Evolutionary conservation across 768 basidiomycete species (phyloP).

Genomic region (Rhodotorula toruloides): DNA sequence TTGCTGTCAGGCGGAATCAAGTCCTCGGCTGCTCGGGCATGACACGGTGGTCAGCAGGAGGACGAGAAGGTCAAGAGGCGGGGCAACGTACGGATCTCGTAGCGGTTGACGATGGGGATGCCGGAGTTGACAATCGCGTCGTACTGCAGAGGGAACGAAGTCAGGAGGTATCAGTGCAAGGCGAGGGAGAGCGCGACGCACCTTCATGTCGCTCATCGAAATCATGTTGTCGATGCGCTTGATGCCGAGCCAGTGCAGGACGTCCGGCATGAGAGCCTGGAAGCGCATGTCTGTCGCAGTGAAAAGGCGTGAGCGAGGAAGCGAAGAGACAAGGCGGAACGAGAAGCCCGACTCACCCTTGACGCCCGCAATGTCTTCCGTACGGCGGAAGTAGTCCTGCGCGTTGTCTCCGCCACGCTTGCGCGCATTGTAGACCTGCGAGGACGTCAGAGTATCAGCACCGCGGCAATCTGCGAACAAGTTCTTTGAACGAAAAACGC

Average conservation of each 20-base stretch:
- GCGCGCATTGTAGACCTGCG: slow-evolving; percentile 91
- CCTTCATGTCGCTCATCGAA: slow-evolving; percentile 57
- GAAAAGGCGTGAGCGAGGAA: background rate
- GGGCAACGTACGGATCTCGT: slow-evolving; percentile 64
- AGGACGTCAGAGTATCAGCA: slow-evolving; percentile 43
- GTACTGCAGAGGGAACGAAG: slow-evolving; percentile 57
- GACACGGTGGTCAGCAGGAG: background rate
- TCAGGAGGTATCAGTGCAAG: background rate
- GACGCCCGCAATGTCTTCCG: slow-evolving; percentile 88
- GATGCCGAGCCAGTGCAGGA: slow-evolving; percentile 90
- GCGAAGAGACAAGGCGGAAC: background rate
- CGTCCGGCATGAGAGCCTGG: slow-evolving; percentile 90
- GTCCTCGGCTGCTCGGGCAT: background rate
- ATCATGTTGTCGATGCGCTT: slow-evolving; percentile 84
- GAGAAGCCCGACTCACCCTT: slow-evolving; percentile 40
- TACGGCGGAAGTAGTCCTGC: slow-evolving; percentile 87
- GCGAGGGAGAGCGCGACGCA: slow-evolving; percentile 61
- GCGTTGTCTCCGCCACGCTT: slow-evolving; percentile 92
- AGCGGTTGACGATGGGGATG: slow-evolving; percentile 71
- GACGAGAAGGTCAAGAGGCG: background rate
- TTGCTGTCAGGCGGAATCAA: slow-evolving; percentile 58
- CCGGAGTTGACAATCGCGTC: slow-evolving; percentile 86
- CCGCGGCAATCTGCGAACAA: background rate
- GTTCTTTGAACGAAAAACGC: background rate
- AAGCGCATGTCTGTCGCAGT: slow-evolving; percentile 81